Base-by-base conservation (phyloP, 306 rosid species). In the Rosa rugosa region DNA sequence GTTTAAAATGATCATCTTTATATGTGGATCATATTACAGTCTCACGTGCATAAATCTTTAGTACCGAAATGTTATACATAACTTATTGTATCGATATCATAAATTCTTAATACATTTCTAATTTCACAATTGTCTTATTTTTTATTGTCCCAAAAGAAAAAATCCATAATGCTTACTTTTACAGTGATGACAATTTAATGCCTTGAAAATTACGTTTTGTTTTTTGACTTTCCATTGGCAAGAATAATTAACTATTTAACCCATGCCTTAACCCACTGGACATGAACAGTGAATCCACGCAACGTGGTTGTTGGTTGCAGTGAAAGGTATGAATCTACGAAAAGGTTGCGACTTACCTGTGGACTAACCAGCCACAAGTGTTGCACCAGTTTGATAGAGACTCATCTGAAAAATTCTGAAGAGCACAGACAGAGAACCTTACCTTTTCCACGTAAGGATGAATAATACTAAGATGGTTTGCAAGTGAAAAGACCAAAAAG, bases 311-410 rank as follows among this genome's bases (percentile, higher is more conserved):
- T 41, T 22, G 18, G 53, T 42, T 42, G 53, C 23, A 41, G 53
- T 69, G 73, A 69, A 42, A 20, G 53, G 51, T 69, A 20, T 69
- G 53, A 69, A 69, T 66, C 71, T 66, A 16, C 22, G 47, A 8
- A 66, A 66, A 66, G 71, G 71, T 66, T 40, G 47, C 4, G 20
- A 31, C 68, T 23, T 59, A 34, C 59, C 5, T 18, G 59, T 53
- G 3, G 59, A 53, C 59, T 53, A 31, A 31, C 11, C 46, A 44
- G 46, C 11, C 46, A 44, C 46, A 9, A 8, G 31, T n/a, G 62
- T 57, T 8, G 63, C 63, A 0, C 14, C 34, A 57, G 63, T 57
- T 31, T 31, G 69, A 63, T 11, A 60, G 66, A 25, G 42, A 63
- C 44, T 63, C 20, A n/a, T 66, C 71, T 66, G 71, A 10, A 34